These are phyloP conservation scores for Hevea brasiliensis DNA, from an alignment of 345 rosid species.

Conservation along the genomic window DNA sequence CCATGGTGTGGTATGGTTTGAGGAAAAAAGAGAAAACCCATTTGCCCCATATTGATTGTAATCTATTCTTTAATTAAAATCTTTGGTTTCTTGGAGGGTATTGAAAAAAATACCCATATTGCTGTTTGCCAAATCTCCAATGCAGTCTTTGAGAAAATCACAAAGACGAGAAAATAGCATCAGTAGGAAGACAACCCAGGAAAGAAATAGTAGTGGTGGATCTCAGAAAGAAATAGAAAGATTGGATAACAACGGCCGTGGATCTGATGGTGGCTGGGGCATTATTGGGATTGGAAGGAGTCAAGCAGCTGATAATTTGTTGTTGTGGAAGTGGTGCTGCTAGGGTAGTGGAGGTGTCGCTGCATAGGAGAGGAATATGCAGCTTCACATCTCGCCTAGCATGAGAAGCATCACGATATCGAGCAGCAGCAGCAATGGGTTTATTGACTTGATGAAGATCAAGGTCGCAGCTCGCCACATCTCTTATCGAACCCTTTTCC, in stretches of 20 bases:
- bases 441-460: slow-evolving; percentile 99
- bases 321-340: slow-evolving; percentile 28
- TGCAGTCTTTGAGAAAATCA: slow-evolving; percentile 62
- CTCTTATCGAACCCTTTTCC: slow-evolving; percentile 94
- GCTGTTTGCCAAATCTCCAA: slow-evolving; percentile 44
- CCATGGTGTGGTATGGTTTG: slow-evolving; percentile 10
- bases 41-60: slow-evolving; percentile 8
- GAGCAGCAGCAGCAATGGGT: slow-evolving; percentile 76
- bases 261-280: slow-evolving; percentile 81
- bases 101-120: slow-evolving; percentile 6
- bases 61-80: slow-evolving; percentile 22
- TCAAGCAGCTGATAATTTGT: slow-evolving; percentile 19
- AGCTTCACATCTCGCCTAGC: slow-evolving; percentile 99
- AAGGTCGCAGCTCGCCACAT: slow-evolving; percentile 99
- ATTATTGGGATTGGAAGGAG: slow-evolving; percentile 33
- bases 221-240: slow-evolving; percentile 2
- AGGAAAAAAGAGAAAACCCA: slow-evolving; percentile 20
- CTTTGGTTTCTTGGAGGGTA: not conserved
- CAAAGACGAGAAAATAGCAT: slow-evolving; percentile 27
- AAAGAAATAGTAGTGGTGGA: slow-evolving; percentile 21
- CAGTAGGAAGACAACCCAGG: slow-evolving; percentile 16
- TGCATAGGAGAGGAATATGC: slow-evolving; percentile 81
- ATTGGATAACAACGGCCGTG: slow-evolving; percentile 26
- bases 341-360: slow-evolving; percentile 46
- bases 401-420: slow-evolving; percentile 99